Percentiles rank a stretch among this genome's conserved stretches.
Conservation (phyloP, 2,329 filamentous ascomycete species). For the Pezicula carpinea region DNA sequence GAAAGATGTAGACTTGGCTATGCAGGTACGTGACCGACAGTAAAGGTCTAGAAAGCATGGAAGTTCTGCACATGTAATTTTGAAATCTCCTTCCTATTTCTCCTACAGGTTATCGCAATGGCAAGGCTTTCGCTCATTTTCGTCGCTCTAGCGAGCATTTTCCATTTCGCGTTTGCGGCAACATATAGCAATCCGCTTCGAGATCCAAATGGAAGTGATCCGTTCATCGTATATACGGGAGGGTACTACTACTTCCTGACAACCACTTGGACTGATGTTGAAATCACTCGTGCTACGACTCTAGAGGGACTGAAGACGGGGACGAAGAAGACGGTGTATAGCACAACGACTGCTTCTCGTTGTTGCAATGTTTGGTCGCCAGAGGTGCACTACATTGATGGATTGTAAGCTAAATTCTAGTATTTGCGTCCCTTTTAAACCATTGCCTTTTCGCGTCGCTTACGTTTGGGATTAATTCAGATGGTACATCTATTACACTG, state of each 20-base stretch:
- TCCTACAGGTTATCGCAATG: neutral
- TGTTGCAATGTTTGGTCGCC: slow-evolving; percentile 56
- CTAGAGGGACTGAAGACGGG: slow-evolving; percentile 51
- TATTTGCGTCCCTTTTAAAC: no score
- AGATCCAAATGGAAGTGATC: slow-evolving; percentile 44
- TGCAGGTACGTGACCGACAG: no score
- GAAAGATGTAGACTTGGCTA: no score
- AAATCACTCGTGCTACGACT: slow-evolving; percentile 49
- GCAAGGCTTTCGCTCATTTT: neutral
- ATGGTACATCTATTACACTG: slow-evolving; percentile 56
- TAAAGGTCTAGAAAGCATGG: no score
- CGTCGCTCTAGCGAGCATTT: neutral
- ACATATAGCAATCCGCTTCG: slow-evolving; percentile 50
- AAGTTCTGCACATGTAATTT: no score
- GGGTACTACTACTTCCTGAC: slow-evolving; percentile 55
- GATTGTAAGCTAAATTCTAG: slow-evolving; percentile 17
- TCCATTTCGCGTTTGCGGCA: neutral
- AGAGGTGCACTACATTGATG: slow-evolving; percentile 47
- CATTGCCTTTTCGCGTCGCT: neutral
- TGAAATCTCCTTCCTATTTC: no score
- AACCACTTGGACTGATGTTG: slow-evolving; percentile 50
- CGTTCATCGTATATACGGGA: slow-evolving; percentile 45
- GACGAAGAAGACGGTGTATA: slow-evolving; percentile 46
- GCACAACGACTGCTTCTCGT: slow-evolving; percentile 38
- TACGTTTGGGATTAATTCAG: slow-evolving; percentile 3